Base-by-base conservation (phyloP, 2,329 filamentous ascomycete species). In the Rutstroemia sydowiana region DNA sequence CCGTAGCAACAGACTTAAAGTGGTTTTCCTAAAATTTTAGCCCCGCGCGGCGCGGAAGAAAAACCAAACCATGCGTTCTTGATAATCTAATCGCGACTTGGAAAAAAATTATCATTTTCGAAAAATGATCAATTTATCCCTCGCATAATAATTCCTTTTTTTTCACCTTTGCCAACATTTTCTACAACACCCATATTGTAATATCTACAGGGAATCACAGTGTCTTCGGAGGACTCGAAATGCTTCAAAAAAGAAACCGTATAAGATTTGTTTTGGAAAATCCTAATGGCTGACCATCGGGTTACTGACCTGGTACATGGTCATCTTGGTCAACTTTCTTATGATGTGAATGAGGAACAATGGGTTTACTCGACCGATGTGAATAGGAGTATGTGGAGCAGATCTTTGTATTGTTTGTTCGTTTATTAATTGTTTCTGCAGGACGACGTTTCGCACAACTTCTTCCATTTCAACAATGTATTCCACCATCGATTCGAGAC, bases 281-380 rank as follows among this genome's bases (percentile, higher is more conserved):
- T 61, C 73, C 74, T 62, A 53, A 59, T 60, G 58, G 51, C 52
- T 60, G 58, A 69, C 37, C 54, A 66, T 49, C 65, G 69, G 37
- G 63, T 69, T 34, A 70, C 68, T 59, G 70, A 76, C 68, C 70
- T 79, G 47, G 69, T 73, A 49, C 75, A 74, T 59, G 78, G 78
- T 65, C 75, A 79, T 60, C 70, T 76, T 53, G 78, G 78, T 54
- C 68, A 70, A 51, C 63, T 74, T 39, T 66, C 67, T 6, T 82
- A 81, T 57, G 59, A 67, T 51, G 55, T 60, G 48, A 58, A 62
- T 11, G 61, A 65, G 47, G 57, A 57, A 13, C 42, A 57, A 54
- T 68, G 66, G 66, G 53, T 13, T 3, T 68, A 67, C 48, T 63
- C 65, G n/a, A 46, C 55, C 23, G 48, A 56, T 40, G 18, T 50